These are phyloP conservation scores for Tulasnella sp. DNA, from an alignment of 768 basidiomycete species.

Conservation along the genomic window DNA sequence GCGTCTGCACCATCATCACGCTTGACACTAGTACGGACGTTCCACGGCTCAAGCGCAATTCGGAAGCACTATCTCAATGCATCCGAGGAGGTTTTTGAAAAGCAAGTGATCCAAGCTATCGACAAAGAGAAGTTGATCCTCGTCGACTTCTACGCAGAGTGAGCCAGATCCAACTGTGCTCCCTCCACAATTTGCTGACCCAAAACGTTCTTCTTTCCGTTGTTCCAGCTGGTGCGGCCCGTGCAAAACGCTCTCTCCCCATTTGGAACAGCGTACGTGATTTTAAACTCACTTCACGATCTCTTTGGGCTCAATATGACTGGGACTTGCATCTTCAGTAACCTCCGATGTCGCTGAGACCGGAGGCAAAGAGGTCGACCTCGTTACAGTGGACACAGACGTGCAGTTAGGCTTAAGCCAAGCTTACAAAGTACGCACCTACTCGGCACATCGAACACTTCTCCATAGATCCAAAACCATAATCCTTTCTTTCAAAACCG, in stretches of 20 bases:
- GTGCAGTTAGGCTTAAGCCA: slow-evolving; percentile 40
- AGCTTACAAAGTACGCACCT: slow-evolving; percentile 36
- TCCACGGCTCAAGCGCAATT: neutral
- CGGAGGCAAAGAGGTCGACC: slow-evolving; percentile 48
- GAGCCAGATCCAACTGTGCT: slow-evolving; percentile 20
- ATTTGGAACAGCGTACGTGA: slow-evolving; percentile 55
- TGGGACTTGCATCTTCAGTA: no score
- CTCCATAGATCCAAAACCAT: neutral
- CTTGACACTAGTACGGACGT: neutral
- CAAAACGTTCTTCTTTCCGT: neutral
- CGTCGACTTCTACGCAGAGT: slow-evolving; percentile 78
- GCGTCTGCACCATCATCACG: neutral
- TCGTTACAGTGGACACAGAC: slow-evolving; percentile 50
- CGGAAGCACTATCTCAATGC: slow-evolving; percentile 9
- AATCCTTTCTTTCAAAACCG: no score
- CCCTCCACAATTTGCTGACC: neutral
- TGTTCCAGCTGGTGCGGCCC: slow-evolving; percentile 62
- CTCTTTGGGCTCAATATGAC: no score
- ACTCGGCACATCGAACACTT: slow-evolving; percentile 9
- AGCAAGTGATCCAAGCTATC: slow-evolving; percentile 1
- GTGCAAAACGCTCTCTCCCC: slow-evolving; percentile 60
- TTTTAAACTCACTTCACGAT: no score
- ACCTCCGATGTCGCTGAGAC: slow-evolving; percentile 37
- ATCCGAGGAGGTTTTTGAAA: slow-evolving; percentile 11
- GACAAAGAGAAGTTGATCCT: slow-evolving; percentile 39